Evolutionary conservation across 352 stramenopile genomes (phyloP), one percentile per base, ranked within the genome.

Genomic region (Elongisporangium anandrum): DNA sequence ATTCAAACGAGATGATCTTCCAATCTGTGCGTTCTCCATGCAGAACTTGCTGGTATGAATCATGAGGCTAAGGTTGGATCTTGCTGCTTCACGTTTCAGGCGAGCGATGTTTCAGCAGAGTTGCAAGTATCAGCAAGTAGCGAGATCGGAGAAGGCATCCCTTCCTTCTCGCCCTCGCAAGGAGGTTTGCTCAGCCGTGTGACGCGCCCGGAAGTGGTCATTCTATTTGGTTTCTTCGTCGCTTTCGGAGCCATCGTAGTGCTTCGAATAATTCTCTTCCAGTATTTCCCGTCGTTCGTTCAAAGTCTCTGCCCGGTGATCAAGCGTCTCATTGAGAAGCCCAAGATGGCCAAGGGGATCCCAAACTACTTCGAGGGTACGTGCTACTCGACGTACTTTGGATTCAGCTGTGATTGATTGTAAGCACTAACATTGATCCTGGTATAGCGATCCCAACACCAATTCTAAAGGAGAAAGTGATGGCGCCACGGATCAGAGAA

Each of bases 1-100:
- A 90, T 59, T 94, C 85, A 21, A 94, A 94, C 64, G 73, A 79
- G n/a, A 68, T 72, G 55, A 92, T 94, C 60, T 94, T 94, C 58
- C 79, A 92, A 64, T 82, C 74, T 10, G 77, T 45, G 10, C 34
- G 34, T 45, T 9, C 10, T 45, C 10, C n/a, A n/a, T n/a, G n/a
- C n/a, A n/a, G n/a, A n/a, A 0, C 34, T 45, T 17, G 34, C 34
- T 17, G 29, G 5, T 7, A 17, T 34, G 24, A 45, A 1, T 45
- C 34, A 1, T 38, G 6, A 38, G 26, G 6, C 26, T 45, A 17
- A 45, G 5, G 5, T 17, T 45, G 6, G 13, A 17, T 45, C 5
- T 39, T 3, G 24, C 24, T 34, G 24, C 24, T 39, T 48, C 1
- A 29, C 17, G 13, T 1, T 13, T 10, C 23, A 69, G 63, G 21